These are phyloP conservation scores for Picochlorum costavermella DNA, from an alignment of 139 green algal genomes.

Conservation along the genomic window DNA sequence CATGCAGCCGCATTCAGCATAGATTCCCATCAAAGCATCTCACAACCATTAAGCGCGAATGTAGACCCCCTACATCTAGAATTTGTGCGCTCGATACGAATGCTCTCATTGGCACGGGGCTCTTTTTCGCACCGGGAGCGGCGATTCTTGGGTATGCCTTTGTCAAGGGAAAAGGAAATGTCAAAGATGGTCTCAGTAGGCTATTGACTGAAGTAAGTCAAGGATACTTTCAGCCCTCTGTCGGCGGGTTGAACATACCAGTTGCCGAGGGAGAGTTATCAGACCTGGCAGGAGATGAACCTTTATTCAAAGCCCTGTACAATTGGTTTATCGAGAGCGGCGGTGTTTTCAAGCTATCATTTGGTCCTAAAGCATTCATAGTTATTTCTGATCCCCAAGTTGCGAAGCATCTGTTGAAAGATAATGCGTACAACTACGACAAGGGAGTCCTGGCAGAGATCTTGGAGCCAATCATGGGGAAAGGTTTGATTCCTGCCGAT, in stretches of 20 bases:
- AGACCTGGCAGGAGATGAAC: conserved; percentile 82
- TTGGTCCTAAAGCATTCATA: conserved; percentile 97
- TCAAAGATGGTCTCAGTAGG: conserved; percentile 65
- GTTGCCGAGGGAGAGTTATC: conserved; percentile 72
- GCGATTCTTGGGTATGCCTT: conserved; percentile 48
- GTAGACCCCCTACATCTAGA: background rate
- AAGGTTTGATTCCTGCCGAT: conserved; percentile 93
- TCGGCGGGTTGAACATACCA: conserved; percentile 81
- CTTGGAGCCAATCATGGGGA: conserved; percentile 99
- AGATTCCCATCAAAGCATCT: too few relatives aligned
- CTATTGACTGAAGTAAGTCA: conserved; percentile 65
- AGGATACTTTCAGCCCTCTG: conserved; percentile 84
- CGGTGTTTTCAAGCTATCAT: conserved; percentile 93
- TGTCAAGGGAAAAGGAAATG: conserved; percentile 68
- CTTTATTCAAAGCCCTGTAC: conserved; percentile 89
- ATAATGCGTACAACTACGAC: conserved; percentile 90
- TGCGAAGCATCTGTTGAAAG: conserved; percentile 82
- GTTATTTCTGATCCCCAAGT: conserved; percentile 95
- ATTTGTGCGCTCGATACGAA: background rate
- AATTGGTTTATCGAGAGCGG: conserved; percentile 85
- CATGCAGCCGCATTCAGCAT: too few relatives aligned
- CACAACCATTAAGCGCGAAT: too few relatives aligned
- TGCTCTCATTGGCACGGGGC: conserved; percentile 28
- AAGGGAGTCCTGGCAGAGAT: conserved; percentile 98
- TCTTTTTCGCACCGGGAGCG: conserved; percentile 69